These are phyloP conservation scores for Wickerhamiella domercqiae DNA, from an alignment of 805 yeast species.

Conservation along the genomic window DNA sequence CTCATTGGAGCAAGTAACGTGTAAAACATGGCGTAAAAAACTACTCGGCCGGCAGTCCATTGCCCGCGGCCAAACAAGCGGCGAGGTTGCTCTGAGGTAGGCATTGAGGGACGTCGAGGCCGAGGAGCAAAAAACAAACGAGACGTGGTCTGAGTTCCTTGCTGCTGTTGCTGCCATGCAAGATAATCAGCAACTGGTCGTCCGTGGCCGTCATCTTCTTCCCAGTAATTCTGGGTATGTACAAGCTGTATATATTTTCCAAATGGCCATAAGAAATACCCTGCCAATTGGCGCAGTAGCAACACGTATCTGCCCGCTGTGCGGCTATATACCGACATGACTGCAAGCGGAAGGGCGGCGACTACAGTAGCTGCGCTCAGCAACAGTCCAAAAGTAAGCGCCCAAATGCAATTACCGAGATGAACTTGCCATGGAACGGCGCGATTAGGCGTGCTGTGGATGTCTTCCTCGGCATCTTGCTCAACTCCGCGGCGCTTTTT, in stretches of 20 bases:
- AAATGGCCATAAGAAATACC: conserved; percentile 54
- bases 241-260: conserved; percentile 73
- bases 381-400: conserved; percentile 52
- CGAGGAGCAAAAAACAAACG: conserved; percentile 63
- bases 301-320: conserved; percentile 42
- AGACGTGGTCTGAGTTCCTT: conserved; percentile 22
- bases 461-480: conserved; percentile 79
- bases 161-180: conserved; percentile 56
- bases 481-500: conserved; percentile 88
- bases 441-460: conserved; percentile 54
- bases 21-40: conserved; percentile 61
- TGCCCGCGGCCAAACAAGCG: conserved; percentile 82
- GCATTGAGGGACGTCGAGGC: conserved; percentile 5
- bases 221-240: conserved; percentile 63
- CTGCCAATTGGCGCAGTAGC: conserved; percentile 13
- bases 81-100: conserved; percentile 1
- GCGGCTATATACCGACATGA: conserved; percentile 23
- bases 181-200: conserved; percentile 70
- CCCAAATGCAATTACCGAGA: conserved; percentile 60
- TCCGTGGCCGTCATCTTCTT: conserved; percentile 84
- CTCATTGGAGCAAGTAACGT: conserved; percentile 53
- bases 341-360: conserved; percentile 33
- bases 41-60: conserved; percentile 73
- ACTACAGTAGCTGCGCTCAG: conserved; percentile 27
- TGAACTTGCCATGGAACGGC: conserved; percentile 46